Conservation (phyloP, 2,329 filamentous ascomycete genomes). For the Penicillium thymicola region DNA sequence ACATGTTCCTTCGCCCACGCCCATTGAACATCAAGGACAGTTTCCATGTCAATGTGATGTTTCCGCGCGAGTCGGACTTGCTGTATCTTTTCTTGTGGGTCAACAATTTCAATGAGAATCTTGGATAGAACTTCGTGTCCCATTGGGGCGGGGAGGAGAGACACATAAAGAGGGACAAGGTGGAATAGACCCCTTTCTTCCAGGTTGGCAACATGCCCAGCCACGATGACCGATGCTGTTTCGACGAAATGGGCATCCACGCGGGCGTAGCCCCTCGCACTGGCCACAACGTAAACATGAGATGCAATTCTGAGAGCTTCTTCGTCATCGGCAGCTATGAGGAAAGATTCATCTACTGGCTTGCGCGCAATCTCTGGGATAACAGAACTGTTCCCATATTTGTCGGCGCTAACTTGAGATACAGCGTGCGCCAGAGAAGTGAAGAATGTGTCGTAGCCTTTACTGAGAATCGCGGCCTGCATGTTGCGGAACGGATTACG, state of each 20-base stretch:
- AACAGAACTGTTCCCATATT: constrained; percentile 28
- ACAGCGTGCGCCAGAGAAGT: constrained; percentile 40
- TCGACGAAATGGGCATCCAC: constrained; percentile 58
- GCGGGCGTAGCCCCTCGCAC: constrained; percentile 53
- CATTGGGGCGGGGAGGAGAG: constrained; percentile 64
- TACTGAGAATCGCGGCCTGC: constrained; percentile 43
- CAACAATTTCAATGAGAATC: constrained; percentile 70
- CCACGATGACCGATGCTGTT: constrained; percentile 61
- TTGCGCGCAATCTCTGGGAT: constrained; percentile 47
- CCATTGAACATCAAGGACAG: constrained; percentile 70
- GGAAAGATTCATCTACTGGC: constrained; percentile 49
- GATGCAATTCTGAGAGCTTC: constrained; percentile 66
- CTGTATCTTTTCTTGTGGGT: constrained; percentile 61
- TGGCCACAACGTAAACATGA: constrained; percentile 66
- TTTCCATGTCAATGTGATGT: constrained; percentile 67
- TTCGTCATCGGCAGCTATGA: constrained; percentile 45
- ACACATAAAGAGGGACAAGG: constrained; percentile 83
- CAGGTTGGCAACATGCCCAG: constrained; percentile 77
- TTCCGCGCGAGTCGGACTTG: constrained; percentile 73
- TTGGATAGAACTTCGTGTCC: constrained; percentile 69
- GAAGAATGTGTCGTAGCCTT: constrained; percentile 43
- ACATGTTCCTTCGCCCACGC: constrained; percentile 39
- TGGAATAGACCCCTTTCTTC: constrained; percentile 70
- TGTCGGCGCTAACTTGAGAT: constrained; percentile 32
- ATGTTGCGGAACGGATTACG: constrained; percentile 46